Percentiles rank a stretch among this genome's conserved stretches.
phyloP scores from a whole-genome alignment of 208 protist genomes.

The Wallacemonas sp. region DNA sequence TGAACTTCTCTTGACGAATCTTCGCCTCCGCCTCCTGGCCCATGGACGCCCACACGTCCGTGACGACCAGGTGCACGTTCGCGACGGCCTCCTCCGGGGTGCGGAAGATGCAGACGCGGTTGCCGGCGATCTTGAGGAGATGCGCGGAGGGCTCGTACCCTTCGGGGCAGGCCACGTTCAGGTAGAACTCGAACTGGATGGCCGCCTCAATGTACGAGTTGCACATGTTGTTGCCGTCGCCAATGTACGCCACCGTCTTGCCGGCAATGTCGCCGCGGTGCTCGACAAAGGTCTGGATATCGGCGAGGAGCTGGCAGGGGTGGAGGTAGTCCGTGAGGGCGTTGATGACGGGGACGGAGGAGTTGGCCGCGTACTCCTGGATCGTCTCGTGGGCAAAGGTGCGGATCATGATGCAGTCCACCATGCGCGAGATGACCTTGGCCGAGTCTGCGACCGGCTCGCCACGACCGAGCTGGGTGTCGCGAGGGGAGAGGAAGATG shows the following conservation, averaged over 20 bases:
- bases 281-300: constrained; percentile 8
- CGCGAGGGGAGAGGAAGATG: constrained; percentile 10
- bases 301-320: constrained; percentile 10
- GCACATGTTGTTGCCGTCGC: constrained; percentile 17
- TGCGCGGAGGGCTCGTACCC: constrained; percentile 9
- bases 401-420: constrained; percentile 14
- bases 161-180: constrained; percentile 10
- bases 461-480: constrained; percentile 11
- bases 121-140: constrained; percentile 4
- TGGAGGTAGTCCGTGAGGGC: constrained; percentile 15
- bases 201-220: constrained; percentile 14
- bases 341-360: constrained; percentile 13
- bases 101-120: constrained; percentile 4
- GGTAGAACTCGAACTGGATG: constrained; percentile 14
- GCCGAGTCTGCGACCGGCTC: constrained; percentile 8
- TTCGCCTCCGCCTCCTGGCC: constrained; percentile 7
- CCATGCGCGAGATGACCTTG: constrained; percentile 13
- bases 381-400: constrained; percentile 8
- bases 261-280: background rate
- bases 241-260: constrained; percentile 14
- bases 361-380: constrained; percentile 14
- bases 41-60: constrained; percentile 13
- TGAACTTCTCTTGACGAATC: constrained; percentile 12
- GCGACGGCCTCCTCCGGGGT: constrained; percentile 2
- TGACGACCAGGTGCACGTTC: constrained; percentile 5